Evolutionary conservation across 768 basidiomycete genomes (phyloP), one percentile per base, ranked within the genome.

Genomic region (Tricholoma flavovirens): DNA sequence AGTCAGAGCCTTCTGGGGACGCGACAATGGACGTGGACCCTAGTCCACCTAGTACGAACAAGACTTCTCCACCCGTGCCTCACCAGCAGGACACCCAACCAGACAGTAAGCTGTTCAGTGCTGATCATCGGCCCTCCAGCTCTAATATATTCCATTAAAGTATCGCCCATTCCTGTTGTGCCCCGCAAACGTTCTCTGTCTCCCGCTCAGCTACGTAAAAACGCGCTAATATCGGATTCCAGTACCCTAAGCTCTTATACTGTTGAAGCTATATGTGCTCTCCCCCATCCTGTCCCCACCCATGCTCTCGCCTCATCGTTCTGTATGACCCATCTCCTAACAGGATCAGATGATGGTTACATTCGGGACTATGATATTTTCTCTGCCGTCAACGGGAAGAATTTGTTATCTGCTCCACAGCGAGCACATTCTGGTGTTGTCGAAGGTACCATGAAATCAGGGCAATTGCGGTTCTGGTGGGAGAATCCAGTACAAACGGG

Each of bases 321-420:
- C 24, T 96, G 94, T 71, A 84, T 95, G 81, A 84, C 89, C 17
- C 91, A 94, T 67, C 75, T 97, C 19, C 70, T 96, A 30, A 95
- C 95, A 12, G 94, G 94, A 33, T 91, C 90, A 11, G 89, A 96
- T 61, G 94, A 98, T 67, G 95, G 94, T 8, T 94, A 92, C 62
- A 88, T 98, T 43, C 83, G 94, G 35, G 82, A 91, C 73, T 98
- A 95, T 72, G 93, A 98, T 69, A 82, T 96, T 49, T 97, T 92
- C 71, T 68, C 87, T 38, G 84, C 90, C 36, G 87, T 93, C 38
- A 98, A 98, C 67, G 86, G 93, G 55, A 90, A 90, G 66, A 83
- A 82, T 33, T 87, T 91, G 63, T 78, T 97, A 60, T 93, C 88
- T 21, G 89, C 92, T 15, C 92, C 91, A 45, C 93, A 95, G 67